A percentile compares a stretch with the other conserved stretches of the same genome.
phyloP scores from a whole-genome alignment of 306 rosid species.

The Hippophae rhamnoides region DNA sequence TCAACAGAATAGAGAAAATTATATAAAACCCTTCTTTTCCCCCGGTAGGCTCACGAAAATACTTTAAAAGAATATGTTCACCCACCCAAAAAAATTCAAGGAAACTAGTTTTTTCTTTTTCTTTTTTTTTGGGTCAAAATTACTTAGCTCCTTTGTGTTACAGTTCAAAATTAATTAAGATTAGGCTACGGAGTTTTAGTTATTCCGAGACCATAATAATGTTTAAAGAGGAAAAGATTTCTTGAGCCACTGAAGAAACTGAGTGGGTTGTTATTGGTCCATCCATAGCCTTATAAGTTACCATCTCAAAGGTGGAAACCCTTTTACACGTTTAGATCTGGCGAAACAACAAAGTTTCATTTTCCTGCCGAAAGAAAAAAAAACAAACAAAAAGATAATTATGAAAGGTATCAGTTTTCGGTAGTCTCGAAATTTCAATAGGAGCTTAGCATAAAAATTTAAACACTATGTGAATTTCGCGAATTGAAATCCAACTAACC shows the following conservation, averaged over 20 bases:
- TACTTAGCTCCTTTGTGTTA: too few relatives aligned
- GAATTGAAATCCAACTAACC: conserved; percentile 19
- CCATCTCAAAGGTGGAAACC: conserved; percentile 47
- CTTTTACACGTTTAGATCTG: conserved; percentile 41
- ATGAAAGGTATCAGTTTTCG: conserved; percentile 51
- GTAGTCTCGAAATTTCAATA: conserved; percentile 23
- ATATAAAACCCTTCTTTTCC: too few relatives aligned
- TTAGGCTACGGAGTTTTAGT: neutral
- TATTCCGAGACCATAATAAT: neutral
- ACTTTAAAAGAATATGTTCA: too few relatives aligned
- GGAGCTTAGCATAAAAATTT: neutral
- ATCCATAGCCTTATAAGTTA: conserved; percentile 31
- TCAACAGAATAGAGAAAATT: too few relatives aligned
- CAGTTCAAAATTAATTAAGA: neutral
- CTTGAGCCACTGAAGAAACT: conserved; percentile 14
- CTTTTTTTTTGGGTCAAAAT: neutral
- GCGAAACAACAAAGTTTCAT: conserved; percentile 59
- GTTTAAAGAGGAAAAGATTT: neutral
- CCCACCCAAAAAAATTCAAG: too few relatives aligned
- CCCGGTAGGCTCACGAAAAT: too few relatives aligned
- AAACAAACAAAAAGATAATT: conserved; percentile 29
- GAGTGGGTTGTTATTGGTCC: conserved; percentile 41
- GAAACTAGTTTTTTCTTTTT: too few relatives aligned
- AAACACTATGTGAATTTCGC: conserved; percentile 1
- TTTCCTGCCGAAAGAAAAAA: conserved; percentile 34